Evolutionary conservation across 2,329 filamentous ascomycete genomes (phyloP), one percentile per base, ranked within the genome.

Genomic region (Proliferodiscus dingleyae): DNA sequence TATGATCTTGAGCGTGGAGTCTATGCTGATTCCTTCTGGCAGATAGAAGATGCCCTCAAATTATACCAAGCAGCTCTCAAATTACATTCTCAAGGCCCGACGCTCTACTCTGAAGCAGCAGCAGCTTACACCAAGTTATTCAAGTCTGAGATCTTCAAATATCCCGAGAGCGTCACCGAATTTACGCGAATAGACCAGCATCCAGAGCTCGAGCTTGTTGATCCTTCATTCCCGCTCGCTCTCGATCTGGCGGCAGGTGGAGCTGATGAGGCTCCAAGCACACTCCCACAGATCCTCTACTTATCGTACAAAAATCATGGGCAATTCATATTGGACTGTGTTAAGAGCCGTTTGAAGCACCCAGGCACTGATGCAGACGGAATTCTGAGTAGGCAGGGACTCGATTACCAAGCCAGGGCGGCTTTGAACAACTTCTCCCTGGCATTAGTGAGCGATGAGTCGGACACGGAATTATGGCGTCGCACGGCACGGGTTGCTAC

Each of bases 271-370:
- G 81, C 82, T 2, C 87, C 84, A 13, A 93, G 85, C 61, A 91
- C 85, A 39, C 71, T 97, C 8, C 84, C 88, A 0, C 90, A 96
- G 61, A 89, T 94, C 9, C 75, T 97, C 16, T 96, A 95, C 60
- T 77, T 98, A 6, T 87, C 91, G 1, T 89, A 94, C 72, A 98
- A 97, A 66, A 98, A 97, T 58, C 83, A 91, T 67, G 93, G 89
- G 33, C 88, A 97, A 61, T 96, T 95, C 61, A 72, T 85, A 47
- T 72, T 98, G n/a, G 91, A 98, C 63, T 71, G 69, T 47, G 78
- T 85, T 55, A 81, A 74, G 56, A 69, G 78, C 64, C 73, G 68
- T 34, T 53, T 75, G 15, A 56, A 68, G 37, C 64, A 70, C 9
- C 69, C 68, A 23, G 51, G 56, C 2, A 49, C 58, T 8, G 41